Percentiles rank a stretch among this genome's conserved stretches.
phyloP scores from a whole-genome alignment of 257 asterid genomes.

The Solanum sejunctum region DNA sequence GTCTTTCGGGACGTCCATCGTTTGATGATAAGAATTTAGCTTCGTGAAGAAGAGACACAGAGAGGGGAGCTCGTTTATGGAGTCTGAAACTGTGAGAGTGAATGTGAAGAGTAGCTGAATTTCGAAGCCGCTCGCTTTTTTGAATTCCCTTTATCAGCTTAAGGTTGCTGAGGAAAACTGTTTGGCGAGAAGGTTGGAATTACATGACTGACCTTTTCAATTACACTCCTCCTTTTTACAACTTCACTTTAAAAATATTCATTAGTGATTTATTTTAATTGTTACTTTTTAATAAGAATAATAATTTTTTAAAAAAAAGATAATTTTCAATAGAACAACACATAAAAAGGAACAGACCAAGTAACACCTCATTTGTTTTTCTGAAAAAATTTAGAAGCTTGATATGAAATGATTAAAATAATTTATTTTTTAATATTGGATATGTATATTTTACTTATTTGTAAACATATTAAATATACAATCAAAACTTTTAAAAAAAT shows the following conservation, averaged over 20 bases:
- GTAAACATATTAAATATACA: too few species aligned
- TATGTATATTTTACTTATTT: not conserved
- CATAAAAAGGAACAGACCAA: too few species aligned
- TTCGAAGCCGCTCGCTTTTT: not conserved
- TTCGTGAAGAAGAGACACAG: not conserved
- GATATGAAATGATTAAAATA: not conserved
- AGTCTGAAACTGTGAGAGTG: not conserved
- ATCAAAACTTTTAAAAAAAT: too few species aligned
- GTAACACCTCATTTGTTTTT: not conserved
- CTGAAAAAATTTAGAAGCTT: not conserved
- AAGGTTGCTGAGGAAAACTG: not conserved
- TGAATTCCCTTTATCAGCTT: not conserved
- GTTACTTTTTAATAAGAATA: not conserved
- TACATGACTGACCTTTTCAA: not conserved
- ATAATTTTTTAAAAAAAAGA: not conserved
- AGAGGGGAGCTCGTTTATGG: not conserved
- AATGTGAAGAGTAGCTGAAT: not conserved
- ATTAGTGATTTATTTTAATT: not conserved
- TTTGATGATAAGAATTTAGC: not conserved
- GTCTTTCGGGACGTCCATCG: slow-evolving; percentile 77
- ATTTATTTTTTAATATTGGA: not conserved
- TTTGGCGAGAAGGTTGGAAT: not conserved
- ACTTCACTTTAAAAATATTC: not conserved
- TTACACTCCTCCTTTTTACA: not conserved
- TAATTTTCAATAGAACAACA: not conserved